phyloP scores from a whole-genome alignment of 306 rosid genomes.

The Cotoneaster glaucophyllus region DNA sequence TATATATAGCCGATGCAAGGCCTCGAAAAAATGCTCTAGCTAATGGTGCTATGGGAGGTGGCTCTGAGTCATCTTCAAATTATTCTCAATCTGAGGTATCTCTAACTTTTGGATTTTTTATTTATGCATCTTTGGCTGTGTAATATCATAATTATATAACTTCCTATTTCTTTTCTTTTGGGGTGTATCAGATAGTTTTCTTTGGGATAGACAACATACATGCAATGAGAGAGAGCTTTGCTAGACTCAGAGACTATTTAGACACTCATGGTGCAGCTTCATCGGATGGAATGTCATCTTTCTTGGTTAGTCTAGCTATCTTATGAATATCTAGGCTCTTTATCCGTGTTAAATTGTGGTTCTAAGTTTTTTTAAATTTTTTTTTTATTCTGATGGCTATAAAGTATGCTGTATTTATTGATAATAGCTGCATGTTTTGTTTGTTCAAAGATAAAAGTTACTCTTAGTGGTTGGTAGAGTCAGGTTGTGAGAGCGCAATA shows the following conservation, averaged over 20 bases:
- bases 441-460: neutral
- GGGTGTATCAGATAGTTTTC: constrained; percentile 56
- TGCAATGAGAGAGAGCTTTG: constrained; percentile 94
- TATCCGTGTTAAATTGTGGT: constrained; percentile 4
- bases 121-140: constrained; percentile 9
- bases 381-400: neutral
- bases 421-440: neutral
- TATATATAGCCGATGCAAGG: constrained; percentile 93
- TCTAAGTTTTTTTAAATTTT: neutral
- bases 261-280: constrained; percentile 84
- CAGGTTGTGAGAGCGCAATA: too few species aligned
- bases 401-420: neutral
- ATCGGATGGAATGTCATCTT: constrained; percentile 96
- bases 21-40: constrained; percentile 96
- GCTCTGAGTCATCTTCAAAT: constrained; percentile 93
- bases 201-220: constrained; percentile 98
- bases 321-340: constrained; percentile 5
- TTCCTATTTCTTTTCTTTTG: constrained; percentile 10
- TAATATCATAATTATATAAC: constrained; percentile 9
- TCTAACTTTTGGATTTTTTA: constrained; percentile 18
- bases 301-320: constrained; percentile 65
- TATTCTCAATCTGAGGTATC: constrained; percentile 89
- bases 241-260: constrained; percentile 84
- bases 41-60: constrained; percentile 99
- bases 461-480: neutral